Percentiles rank a stretch among this genome's conserved stretches.
phyloP scores from a whole-genome alignment of 805 yeast genomes.

The Groenewaldozyma tartarivorans region DNA sequence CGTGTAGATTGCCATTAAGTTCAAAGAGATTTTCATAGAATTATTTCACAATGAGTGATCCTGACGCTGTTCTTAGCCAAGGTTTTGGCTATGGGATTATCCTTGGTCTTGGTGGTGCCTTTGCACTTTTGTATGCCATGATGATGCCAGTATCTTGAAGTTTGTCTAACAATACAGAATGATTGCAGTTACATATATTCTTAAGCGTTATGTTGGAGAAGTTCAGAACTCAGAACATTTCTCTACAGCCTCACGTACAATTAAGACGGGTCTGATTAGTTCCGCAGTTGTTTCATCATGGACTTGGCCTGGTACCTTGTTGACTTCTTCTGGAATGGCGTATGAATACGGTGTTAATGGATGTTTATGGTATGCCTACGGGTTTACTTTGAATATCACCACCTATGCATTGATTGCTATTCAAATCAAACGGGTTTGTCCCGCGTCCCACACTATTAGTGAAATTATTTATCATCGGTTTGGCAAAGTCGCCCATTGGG shows the following conservation, averaged over 20 bases:
- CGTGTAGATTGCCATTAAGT: too few relatives aligned
- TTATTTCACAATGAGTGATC: too few relatives aligned
- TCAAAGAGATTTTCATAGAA: too few relatives aligned
- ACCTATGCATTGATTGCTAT: constrained; percentile 60
- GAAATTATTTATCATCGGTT: constrained; percentile 66
- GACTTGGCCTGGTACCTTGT: constrained; percentile 39
- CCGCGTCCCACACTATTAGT: constrained; percentile 70
- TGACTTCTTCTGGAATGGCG: constrained; percentile 32
- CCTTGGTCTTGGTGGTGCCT: constrained; percentile 70
- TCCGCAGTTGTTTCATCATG: constrained; percentile 38
- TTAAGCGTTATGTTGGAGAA: constrained; percentile 13
- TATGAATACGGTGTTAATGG: constrained; percentile 42
- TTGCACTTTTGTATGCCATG: constrained; percentile 25
- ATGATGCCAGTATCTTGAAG: too few relatives aligned
- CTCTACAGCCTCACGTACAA: constrained; percentile 32
- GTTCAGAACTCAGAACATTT: constrained; percentile 20
- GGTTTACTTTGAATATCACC: constrained; percentile 69
- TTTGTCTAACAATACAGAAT: constrained; percentile 6
- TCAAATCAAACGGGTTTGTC: constrained; percentile 68
- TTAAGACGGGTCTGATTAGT: constrained; percentile 34
- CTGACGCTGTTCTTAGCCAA: constrained; percentile 25
- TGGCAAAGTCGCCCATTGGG: constrained; percentile 47
- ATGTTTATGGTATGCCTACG: constrained; percentile 65
- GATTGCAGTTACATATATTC: constrained; percentile 23
- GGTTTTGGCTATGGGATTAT: constrained; percentile 79